Evolutionary conservation across 768 basidiomycete genomes (phyloP).

Genomic region (Pleurotus platypus): DNA sequence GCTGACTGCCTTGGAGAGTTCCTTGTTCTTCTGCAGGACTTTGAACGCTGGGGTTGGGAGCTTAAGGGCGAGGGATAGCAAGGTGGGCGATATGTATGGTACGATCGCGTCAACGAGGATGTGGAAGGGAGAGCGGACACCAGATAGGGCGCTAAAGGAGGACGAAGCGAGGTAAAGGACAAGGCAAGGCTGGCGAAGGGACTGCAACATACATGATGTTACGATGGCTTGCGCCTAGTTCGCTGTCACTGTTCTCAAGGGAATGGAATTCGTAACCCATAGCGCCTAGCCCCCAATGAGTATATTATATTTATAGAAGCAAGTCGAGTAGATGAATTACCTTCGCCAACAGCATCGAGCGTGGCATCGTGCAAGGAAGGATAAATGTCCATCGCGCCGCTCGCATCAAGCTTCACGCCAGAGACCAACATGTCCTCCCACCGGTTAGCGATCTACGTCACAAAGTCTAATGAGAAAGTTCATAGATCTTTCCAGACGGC

Average conservation of each 20-base stretch:
- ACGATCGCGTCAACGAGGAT: not conserved
- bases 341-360: conserved; percentile 7
- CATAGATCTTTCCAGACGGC: not conserved
- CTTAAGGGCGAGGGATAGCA: not conserved
- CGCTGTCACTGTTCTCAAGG: conserved; percentile 4
- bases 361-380: conserved; percentile 6
- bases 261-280: conserved; percentile 11
- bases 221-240: conserved; percentile 2
- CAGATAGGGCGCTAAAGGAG: not conserved
- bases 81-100: not conserved
- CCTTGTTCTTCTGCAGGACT: not conserved
- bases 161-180: not conserved
- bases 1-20: not conserved
- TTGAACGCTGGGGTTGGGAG: conserved; percentile 7
- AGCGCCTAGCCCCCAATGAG: conserved; percentile 3
- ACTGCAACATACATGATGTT: conserved; percentile 8
- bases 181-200: not conserved
- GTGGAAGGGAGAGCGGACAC: not conserved
- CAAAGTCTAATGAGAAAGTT: not conserved
- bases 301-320: not conserved
- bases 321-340: not conserved
- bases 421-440: conserved; percentile 6
- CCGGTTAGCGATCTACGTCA: conserved; percentile 3
- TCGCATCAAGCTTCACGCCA: conserved; percentile 3
- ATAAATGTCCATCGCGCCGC: conserved; percentile 8